Percentiles rank a stretch among this genome's conserved stretches.
Evolutionary conservation across 176 grass and related monocot species (phyloP).

Genomic region (Lolium perenne): DNA sequence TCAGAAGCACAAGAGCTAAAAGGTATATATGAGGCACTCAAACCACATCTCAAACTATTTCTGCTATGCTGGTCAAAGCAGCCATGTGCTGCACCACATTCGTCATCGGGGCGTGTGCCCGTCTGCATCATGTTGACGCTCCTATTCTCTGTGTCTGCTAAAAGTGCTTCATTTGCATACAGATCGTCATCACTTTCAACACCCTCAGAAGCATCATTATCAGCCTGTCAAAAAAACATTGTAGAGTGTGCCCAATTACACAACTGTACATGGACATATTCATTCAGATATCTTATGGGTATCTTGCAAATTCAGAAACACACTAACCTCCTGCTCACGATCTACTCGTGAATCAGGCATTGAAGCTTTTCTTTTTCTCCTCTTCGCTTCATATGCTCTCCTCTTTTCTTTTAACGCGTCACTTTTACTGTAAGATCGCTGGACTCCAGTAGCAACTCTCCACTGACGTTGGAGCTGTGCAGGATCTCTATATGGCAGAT

Average conservation of each 20-base stretch:
- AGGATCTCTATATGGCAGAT: conserved; percentile 86
- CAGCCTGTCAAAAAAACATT: conserved; percentile 52
- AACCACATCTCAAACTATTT: conserved; percentile 32
- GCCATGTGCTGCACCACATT: conserved; percentile 50
- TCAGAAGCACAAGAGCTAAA: conserved; percentile 39
- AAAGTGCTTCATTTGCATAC: conserved; percentile 90
- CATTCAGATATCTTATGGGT: conserved; percentile 31
- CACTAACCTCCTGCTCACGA: conserved; percentile 67
- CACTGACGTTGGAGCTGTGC: conserved; percentile 79
- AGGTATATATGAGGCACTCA: conserved; percentile 19
- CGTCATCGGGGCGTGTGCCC: conserved; percentile 37
- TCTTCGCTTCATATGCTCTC: conserved; percentile 79
- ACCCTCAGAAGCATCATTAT: conserved; percentile 57
- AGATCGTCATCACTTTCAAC: conserved; percentile 78
- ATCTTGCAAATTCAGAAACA: not conserved
- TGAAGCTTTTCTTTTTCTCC: conserved; percentile 71
- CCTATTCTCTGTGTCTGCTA: conserved; percentile 66
- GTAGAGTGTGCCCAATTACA: conserved; percentile 24
- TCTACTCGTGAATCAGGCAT: conserved; percentile 41
- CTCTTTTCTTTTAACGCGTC: conserved; percentile 70
- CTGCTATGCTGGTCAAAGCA: conserved; percentile 38
- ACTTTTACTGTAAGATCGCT: conserved; percentile 86
- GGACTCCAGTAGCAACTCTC: conserved; percentile 76
- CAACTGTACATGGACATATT: conserved; percentile 21
- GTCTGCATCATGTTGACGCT: conserved; percentile 41